Percentiles rank a stretch among this genome's conserved stretches.
These are phyloP conservation scores for Hericium coralloides DNA, from an alignment of 768 basidiomycete species.

Conservation along the genomic window DNA sequence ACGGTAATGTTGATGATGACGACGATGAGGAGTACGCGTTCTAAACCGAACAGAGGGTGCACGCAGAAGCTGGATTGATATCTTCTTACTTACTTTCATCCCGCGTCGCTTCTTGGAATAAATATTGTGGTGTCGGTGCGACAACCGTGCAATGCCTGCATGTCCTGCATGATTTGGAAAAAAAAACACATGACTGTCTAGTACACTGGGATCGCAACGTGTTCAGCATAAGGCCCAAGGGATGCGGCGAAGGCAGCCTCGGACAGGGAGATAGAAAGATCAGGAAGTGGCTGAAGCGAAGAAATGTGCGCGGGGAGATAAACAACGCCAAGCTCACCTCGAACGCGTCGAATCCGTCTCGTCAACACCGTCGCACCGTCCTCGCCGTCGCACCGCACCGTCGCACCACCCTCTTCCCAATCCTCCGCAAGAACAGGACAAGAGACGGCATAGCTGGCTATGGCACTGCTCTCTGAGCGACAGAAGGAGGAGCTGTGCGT, in stretches of 20 bases:
- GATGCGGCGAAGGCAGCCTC: too few species aligned
- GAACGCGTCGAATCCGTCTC: not conserved
- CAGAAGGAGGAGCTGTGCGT: slow-evolving; percentile 3
- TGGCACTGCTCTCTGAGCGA: not conserved
- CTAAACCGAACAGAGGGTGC: not conserved
- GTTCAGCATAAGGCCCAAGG: too few species aligned
- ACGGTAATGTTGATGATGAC: not conserved
- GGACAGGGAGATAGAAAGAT: too few species aligned
- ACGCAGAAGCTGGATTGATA: too few species aligned
- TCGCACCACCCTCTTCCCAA: not conserved
- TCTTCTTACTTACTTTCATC: too few species aligned
- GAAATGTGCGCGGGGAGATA: not conserved
- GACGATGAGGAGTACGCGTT: not conserved
- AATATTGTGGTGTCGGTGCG: too few species aligned
- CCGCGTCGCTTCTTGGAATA: too few species aligned
- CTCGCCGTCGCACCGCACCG: not conserved
- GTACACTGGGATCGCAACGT: too few species aligned
- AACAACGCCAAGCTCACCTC: not conserved
- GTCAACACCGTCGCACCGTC: not conserved
- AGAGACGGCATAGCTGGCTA: not conserved
- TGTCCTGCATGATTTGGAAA: too few species aligned
- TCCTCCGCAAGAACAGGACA: not conserved
- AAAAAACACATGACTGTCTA: too few species aligned
- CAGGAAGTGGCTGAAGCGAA: not conserved
- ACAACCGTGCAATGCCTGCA: too few species aligned